A percentile compares a stretch with the other conserved stretches of the same genome.
phyloP scores from a whole-genome alignment of 2,329 filamentous ascomycete species.

The Pseudogymnoascus sp. region DNA sequence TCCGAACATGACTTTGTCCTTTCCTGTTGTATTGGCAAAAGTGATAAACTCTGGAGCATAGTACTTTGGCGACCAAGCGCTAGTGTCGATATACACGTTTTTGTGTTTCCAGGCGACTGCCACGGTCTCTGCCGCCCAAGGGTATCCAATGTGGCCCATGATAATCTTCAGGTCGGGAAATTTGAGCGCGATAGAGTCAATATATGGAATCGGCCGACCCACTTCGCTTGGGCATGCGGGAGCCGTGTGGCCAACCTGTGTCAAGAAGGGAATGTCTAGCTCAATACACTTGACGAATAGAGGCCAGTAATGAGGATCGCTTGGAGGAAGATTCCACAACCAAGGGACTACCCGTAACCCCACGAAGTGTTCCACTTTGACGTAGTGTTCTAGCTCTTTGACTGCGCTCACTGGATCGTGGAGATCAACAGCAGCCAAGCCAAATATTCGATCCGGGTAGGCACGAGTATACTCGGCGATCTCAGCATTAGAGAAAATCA shows the following conservation, averaged over 20 bases:
- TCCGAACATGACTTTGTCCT: constrained; percentile 24
- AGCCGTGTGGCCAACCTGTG: constrained; percentile 25
- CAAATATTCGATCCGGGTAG: constrained; percentile 22
- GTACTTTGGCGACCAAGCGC: constrained; percentile 22
- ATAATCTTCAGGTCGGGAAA: constrained; percentile 22
- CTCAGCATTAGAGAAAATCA: constrained; percentile 21
- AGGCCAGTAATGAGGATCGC: constrained; percentile 24
- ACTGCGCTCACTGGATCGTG: constrained; percentile 22
- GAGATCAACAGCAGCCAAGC: constrained; percentile 23
- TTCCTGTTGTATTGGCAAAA: constrained; percentile 23
- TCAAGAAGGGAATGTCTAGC: constrained; percentile 25
- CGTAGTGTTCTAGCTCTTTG: constrained; percentile 24
- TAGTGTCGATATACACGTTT: constrained; percentile 24
- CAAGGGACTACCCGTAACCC: constrained; percentile 24
- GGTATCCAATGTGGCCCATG: constrained; percentile 22
- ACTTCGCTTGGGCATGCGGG: constrained; percentile 24
- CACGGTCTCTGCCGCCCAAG: constrained; percentile 22
- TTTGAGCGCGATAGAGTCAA: constrained; percentile 22
- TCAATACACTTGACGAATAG: constrained; percentile 25
- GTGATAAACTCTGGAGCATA: constrained; percentile 20
- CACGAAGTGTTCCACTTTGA: constrained; percentile 23
- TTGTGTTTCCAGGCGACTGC: constrained; percentile 24
- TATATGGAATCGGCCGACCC: constrained; percentile 24
- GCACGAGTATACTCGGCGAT: constrained; percentile 22
- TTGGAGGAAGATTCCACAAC: constrained; percentile 24